Percentiles rank a stretch among this genome's conserved stretches.
Evolutionary conservation across 768 basidiomycete species (phyloP).

Genomic region (Mycena floridula): DNA sequence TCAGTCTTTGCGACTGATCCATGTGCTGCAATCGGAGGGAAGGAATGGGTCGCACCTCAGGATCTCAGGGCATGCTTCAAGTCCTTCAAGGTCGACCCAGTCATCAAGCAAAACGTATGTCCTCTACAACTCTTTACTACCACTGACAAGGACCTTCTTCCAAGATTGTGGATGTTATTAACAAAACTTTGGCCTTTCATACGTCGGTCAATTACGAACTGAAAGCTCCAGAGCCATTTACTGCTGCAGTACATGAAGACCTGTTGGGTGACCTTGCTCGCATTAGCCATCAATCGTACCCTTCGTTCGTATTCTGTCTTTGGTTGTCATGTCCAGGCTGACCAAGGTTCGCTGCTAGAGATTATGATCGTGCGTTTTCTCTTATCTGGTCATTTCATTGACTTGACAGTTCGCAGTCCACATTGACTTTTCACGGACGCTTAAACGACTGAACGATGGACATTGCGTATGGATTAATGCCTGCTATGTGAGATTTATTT

Average conservation of each 20-base stretch:
- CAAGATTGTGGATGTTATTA: conserved; percentile 31
- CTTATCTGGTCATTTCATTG: too few species aligned
- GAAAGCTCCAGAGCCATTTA: conserved; percentile 29
- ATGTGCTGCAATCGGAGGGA: conserved; percentile 27
- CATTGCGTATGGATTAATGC: conserved; percentile 30
- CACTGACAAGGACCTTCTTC: not conserved
- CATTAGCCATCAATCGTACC: conserved; percentile 23
- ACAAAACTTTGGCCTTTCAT: conserved; percentile 33
- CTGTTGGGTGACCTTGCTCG: conserved; percentile 27
- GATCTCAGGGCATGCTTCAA: conserved; percentile 28
- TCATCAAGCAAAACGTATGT: conserved; percentile 27
- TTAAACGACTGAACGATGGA: conserved; percentile 32
- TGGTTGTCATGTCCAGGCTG: too few species aligned
- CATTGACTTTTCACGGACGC: conserved; percentile 26
- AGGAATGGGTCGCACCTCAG: conserved; percentile 28
- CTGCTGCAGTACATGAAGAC: conserved; percentile 29
- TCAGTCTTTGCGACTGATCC: too few species aligned
- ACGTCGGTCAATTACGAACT: conserved; percentile 32
- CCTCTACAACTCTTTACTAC: not conserved
- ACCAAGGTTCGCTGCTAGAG: too few species aligned
- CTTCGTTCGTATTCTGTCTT: too few species aligned
- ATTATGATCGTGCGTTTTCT: too few species aligned
- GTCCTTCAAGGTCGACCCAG: conserved; percentile 26
- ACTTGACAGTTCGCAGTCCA: too few species aligned
- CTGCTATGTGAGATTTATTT: conserved; percentile 26